A percentile compares a stretch with the other conserved stretches of the same genome.
These are phyloP conservation scores for Alnus rubra DNA, from an alignment of 306 rosid species.

Conservation along the genomic window DNA sequence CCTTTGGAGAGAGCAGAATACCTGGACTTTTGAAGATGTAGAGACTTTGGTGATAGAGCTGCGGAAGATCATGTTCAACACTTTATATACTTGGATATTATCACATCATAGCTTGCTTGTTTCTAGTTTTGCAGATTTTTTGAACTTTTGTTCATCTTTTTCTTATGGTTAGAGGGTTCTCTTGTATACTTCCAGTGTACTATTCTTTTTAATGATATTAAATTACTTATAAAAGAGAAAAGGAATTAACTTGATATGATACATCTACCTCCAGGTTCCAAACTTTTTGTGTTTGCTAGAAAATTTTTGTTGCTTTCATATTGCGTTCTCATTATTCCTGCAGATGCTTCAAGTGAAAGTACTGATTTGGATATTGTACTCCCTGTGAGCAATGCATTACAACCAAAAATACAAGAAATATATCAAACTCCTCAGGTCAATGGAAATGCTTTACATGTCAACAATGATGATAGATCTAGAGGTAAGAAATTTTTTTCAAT, in stretches of 20 bases:
- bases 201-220: too few relatives aligned
- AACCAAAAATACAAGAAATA: constrained; percentile 26
- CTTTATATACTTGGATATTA: too few relatives aligned
- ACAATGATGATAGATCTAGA: constrained; percentile 21
- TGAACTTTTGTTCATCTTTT: too few relatives aligned
- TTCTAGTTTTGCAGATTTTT: too few relatives aligned
- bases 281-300: constrained; percentile 4
- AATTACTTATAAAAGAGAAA: too few relatives aligned
- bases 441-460: constrained; percentile 12
- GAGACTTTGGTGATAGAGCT: too few relatives aligned
- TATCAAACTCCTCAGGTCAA: constrained; percentile 32
- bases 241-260: neutral
- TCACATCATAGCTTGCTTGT: too few relatives aligned
- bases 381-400: constrained; percentile 11
- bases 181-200: too few relatives aligned
- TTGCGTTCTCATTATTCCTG: constrained; percentile 24
- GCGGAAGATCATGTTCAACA: too few relatives aligned
- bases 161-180: too few relatives aligned
- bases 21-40: too few relatives aligned
- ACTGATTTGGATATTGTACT: constrained; percentile 12
- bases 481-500: constrained; percentile 31
- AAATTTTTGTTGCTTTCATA: constrained; percentile 6
- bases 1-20: too few relatives aligned
- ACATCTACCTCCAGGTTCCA: neutral
- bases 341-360: constrained; percentile 32